Conservation (phyloP, 2,329 filamentous ascomycete species). For the Didymella lethalis region DNA sequence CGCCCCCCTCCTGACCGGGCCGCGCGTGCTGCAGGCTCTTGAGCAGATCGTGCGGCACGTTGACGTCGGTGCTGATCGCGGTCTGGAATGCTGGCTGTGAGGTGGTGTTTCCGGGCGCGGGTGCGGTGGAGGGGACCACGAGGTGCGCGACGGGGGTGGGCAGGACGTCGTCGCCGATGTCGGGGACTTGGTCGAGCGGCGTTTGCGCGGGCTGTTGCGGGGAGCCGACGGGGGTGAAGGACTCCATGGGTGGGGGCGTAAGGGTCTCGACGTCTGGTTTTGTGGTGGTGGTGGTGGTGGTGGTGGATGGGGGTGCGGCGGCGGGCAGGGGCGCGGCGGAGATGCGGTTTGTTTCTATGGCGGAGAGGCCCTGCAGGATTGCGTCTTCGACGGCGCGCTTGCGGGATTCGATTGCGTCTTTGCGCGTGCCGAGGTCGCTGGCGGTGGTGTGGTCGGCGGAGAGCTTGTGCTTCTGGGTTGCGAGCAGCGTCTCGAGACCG, state of each 20-base stretch:
- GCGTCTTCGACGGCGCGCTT: slow-evolving; percentile 89
- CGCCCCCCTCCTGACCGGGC: slow-evolving; percentile 32
- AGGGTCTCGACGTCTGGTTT: slow-evolving; percentile 81
- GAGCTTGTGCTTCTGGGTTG: slow-evolving; percentile 74
- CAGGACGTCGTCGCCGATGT: slow-evolving; percentile 42
- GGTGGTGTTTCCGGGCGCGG: slow-evolving; percentile 31
- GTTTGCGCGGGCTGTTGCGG: slow-evolving; percentile 43
- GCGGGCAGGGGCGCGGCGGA: slow-evolving; percentile 50
- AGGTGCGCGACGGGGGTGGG: slow-evolving; percentile 36
- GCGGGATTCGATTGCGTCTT: slow-evolving; percentile 76
- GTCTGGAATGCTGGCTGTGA: slow-evolving; percentile 35
- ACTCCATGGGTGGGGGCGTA: slow-evolving; percentile 76
- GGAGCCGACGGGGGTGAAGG: slow-evolving; percentile 61
- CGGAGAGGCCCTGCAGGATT: slow-evolving; percentile 84
- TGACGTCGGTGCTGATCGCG: slow-evolving; percentile 31
- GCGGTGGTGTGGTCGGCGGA: slow-evolving; percentile 72
- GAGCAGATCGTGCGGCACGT: slow-evolving; percentile 42
- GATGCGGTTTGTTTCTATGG: slow-evolving; percentile 62
- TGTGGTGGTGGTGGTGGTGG: no score
- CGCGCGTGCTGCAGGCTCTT: slow-evolving; percentile 42
- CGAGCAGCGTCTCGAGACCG: slow-evolving; percentile 82
- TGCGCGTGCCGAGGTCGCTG: slow-evolving; percentile 70
- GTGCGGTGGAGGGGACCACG: slow-evolving; percentile 35
- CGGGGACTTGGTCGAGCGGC: slow-evolving; percentile 28
- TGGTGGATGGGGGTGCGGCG: slow-evolving; percentile 40